Evolutionary conservation across 768 basidiomycete species (phyloP), one percentile per base, ranked within the genome.

Genomic region (Russula abietina): DNA sequence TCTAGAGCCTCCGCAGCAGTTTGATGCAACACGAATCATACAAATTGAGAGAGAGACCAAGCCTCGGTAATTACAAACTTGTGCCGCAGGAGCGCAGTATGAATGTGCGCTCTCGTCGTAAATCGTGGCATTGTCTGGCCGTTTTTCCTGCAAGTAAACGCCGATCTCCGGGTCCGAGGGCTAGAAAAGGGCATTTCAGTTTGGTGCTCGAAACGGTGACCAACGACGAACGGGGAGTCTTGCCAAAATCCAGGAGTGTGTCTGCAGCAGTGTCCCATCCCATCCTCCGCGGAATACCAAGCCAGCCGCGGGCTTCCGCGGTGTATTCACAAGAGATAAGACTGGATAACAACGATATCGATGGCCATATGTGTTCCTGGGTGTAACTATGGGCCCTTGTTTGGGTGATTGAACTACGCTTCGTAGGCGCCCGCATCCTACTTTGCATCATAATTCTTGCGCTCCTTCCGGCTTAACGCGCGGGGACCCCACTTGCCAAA

Each of bases 261-360:
- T n/a, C 55, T 9, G 28, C 41, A 22, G 55, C 32, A n/a, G n/a
- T n/a, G 43, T 36, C 46, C 49, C 49, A 30, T 41, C n/a, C n/a
- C n/a, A n/a, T n/a, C n/a, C n/a, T n/a, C 59, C 59, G 50, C 59
- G 59, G 59, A 19, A 33, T 26, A 19, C 28, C 51, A 43, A 46
- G 28, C 14, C 19, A 22, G 48, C 46, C n/a, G 17, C 24, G 32
- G 57, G 4, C 46, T 19, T 16, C 46, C 12, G 45, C 57, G 56
- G 43, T 36, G 24, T 17, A 30, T 12, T n/a, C 24, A 48, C 22
- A 24, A n/a, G n/a, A 48, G 33, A 57, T 12, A 7, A 36, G 10
- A 1, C 57, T 33, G 12, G 57, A 36, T 57, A 33, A 26, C 38
- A 7, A 33, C 17, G 36, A 3, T n/a, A 55, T 39, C 14, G 51